phyloP scores from a whole-genome alignment of 768 basidiomycete species.

The Boletus rubropictus region DNA sequence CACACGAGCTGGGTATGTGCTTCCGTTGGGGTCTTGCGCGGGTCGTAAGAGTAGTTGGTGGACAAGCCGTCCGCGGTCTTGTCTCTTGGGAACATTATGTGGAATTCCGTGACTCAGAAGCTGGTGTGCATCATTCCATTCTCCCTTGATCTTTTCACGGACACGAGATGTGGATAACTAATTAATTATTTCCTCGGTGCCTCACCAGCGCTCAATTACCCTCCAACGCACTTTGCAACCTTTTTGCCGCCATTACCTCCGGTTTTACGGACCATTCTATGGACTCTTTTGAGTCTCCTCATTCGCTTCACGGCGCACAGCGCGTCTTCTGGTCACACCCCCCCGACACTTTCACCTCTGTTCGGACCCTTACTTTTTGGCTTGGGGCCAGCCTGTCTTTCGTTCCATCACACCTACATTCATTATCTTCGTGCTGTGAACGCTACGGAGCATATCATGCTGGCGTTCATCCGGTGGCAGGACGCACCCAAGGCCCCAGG shows the following conservation, averaged over 20 bases:
- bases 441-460: conserved; percentile 90
- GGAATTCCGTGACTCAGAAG: conserved; percentile 77
- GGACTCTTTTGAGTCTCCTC: conserved; percentile 74
- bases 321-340: conserved; percentile 81
- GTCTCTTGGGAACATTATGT: conserved; percentile 81
- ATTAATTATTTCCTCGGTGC: conserved; percentile 18
- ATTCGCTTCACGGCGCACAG: conserved; percentile 80
- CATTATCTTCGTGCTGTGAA: conserved; percentile 76
- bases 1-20: conserved; percentile 87
- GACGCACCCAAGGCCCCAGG: conserved; percentile 44
- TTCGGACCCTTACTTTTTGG: conserved; percentile 91
- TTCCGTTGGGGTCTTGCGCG: conserved; percentile 89
- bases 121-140: conserved; percentile 47
- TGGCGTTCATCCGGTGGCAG: conserved; percentile 84
- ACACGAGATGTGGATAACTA: conserved; percentile 20
- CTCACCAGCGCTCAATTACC: conserved; percentile 52
- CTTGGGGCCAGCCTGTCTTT: conserved; percentile 47
- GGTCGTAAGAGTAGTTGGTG: conserved; percentile 63
- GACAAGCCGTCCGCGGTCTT: conserved; percentile 74
- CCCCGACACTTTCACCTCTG: conserved; percentile 80
- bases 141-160: conserved; percentile 17
- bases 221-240: conserved; percentile 63
- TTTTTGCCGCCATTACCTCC: conserved; percentile 55
- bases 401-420: conserved; percentile 54
- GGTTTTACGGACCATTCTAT: conserved; percentile 52